Evolutionary conservation across 768 basidiomycete species (phyloP).

Genomic region (Heimioporus sp.): DNA sequence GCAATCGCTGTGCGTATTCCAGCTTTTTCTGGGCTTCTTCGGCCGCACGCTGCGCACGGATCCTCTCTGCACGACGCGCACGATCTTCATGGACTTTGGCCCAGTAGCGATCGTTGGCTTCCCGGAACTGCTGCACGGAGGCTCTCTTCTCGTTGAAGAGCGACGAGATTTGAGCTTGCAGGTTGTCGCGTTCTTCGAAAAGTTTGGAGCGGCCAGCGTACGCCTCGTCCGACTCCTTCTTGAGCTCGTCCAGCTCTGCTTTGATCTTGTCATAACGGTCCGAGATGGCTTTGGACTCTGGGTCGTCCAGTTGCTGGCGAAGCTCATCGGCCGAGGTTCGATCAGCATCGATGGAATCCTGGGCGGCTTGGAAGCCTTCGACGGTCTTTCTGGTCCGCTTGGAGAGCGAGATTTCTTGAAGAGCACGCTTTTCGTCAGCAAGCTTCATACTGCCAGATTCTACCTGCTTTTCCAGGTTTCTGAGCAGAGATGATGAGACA

Average conservation of each 20-base stretch:
- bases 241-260: conserved; percentile 81
- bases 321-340: conserved; percentile 74
- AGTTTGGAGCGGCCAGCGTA: conserved; percentile 79
- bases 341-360: conserved; percentile 80
- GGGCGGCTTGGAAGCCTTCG: conserved; percentile 77
- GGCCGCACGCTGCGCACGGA: conserved; percentile 69
- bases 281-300: conserved; percentile 76
- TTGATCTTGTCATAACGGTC: conserved; percentile 82
- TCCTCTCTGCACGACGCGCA: conserved; percentile 75
- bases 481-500: conserved; percentile 30
- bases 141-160: conserved; percentile 80
- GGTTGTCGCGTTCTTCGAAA: conserved; percentile 78
- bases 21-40: conserved; percentile 78
- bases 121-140: conserved; percentile 65
- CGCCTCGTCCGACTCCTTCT: conserved; percentile 82
- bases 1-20: conserved; percentile 74
- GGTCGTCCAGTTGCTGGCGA: conserved; percentile 84
- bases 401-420: conserved; percentile 79
- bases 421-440: conserved; percentile 91
- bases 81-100: conserved; percentile 86
- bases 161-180: conserved; percentile 67
- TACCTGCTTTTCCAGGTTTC: conserved; percentile 83
- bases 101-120: conserved; percentile 82
- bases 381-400: conserved; percentile 73
- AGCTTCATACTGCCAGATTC: conserved; percentile 91